Conservation (phyloP, 805 yeast genomes). For the Saitoella complicata region DNA sequence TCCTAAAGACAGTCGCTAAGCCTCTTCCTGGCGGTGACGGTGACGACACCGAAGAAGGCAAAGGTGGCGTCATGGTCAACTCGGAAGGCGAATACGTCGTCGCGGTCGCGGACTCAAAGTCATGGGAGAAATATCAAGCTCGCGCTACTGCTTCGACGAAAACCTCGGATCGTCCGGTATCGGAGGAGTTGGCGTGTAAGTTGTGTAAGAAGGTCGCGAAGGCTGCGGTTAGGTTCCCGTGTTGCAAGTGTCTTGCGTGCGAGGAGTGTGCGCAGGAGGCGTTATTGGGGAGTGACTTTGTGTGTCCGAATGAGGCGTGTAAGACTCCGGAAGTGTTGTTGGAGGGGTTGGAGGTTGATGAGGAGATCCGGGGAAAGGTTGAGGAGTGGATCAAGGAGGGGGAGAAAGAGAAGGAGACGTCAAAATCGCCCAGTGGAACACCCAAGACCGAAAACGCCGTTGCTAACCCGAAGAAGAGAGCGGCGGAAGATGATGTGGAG, state of each 20-base stretch:
- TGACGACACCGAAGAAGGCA: slow-evolving; percentile 17
- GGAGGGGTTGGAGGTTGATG: slow-evolving; percentile 52
- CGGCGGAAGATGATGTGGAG: no score
- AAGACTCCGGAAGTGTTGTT: slow-evolving; percentile 53
- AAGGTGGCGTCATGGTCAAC: slow-evolving; percentile 52
- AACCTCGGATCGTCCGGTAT: slow-evolving; percentile 29
- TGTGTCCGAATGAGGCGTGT: slow-evolving; percentile 62
- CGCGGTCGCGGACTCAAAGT: slow-evolving; percentile 82
- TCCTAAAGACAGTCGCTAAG: slow-evolving; percentile 70
- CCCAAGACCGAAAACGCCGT: neutral
- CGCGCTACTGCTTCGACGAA: slow-evolving; percentile 30
- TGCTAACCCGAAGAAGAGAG: neutral
- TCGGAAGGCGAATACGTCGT: slow-evolving; percentile 92
- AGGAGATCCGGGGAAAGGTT: slow-evolving; percentile 40
- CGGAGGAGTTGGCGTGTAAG: slow-evolving; percentile 57
- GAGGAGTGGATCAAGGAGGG: slow-evolving; percentile 30
- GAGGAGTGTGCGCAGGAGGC: slow-evolving; percentile 46
- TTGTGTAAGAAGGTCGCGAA: slow-evolving; percentile 44
- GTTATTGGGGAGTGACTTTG: slow-evolving; percentile 68
- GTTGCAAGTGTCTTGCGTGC: slow-evolving; percentile 49
- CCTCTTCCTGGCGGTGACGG: slow-evolving; percentile 43
- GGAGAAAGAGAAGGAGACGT: slow-evolving; percentile 15
- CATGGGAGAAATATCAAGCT: slow-evolving; percentile 79
- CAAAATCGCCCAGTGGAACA: neutral
- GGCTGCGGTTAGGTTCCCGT: slow-evolving; percentile 69